Evolutionary conservation across 2,329 filamentous ascomycete genomes (phyloP).

Genomic region (Botrytis porri): DNA sequence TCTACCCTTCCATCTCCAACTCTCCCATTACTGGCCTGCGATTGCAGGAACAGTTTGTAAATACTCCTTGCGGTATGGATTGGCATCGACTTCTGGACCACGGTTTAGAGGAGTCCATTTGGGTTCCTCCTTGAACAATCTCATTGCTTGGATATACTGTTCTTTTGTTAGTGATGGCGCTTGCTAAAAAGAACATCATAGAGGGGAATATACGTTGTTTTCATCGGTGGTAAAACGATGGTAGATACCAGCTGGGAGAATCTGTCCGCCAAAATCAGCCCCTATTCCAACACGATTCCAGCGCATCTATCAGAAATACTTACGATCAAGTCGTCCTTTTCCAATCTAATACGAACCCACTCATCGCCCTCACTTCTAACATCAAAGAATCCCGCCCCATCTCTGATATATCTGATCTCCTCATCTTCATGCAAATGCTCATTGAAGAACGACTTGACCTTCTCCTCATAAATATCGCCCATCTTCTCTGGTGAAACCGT

Average conservation of each 20-base stretch:
- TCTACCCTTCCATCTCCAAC: neutral
- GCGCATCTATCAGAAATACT: constrained; percentile 10
- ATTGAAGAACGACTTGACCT: constrained; percentile 89
- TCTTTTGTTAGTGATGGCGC: constrained; percentile 3
- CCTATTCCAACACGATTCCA: neutral
- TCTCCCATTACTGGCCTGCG: constrained; percentile 17
- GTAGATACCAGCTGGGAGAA: constrained; percentile 92
- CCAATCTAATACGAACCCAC: constrained; percentile 83
- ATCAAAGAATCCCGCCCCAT: constrained; percentile 89
- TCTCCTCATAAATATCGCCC: constrained; percentile 85
- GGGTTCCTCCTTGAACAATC: constrained; percentile 95
- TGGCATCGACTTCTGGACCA: constrained; percentile 70
- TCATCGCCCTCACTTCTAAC: constrained; percentile 77
- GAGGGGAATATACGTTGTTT: constrained; percentile 66
- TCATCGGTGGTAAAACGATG: constrained; percentile 95
- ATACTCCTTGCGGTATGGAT: constrained; percentile 77
- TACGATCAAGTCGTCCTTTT: constrained; percentile 79
- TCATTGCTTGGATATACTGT: constrained; percentile 92
- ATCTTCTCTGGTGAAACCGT: constrained; percentile 82
- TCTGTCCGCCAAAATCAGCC: constrained; percentile 39
- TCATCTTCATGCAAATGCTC: constrained; percentile 98
- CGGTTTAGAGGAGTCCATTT: constrained; percentile 97
- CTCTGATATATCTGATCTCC: constrained; percentile 93
- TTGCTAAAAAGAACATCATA: neutral
- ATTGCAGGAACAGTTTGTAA: constrained; percentile 42